Base-by-base conservation (phyloP, 2,329 filamentous ascomycete species). In the Taxawa tesnikishii region DNA sequence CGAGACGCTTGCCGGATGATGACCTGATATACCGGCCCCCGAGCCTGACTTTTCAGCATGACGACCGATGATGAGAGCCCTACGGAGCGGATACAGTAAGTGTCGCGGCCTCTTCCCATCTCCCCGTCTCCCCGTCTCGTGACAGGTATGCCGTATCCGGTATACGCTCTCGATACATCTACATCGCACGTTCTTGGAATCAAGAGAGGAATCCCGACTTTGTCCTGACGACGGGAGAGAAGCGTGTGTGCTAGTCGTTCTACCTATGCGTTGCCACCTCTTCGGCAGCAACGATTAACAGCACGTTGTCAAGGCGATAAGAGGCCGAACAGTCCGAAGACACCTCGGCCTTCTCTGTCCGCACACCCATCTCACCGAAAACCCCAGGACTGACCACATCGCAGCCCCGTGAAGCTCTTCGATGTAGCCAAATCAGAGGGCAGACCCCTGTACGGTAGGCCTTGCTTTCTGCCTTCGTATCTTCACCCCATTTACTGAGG, bases 391-490 rank as follows among this genome's bases (percentile, higher is more conserved):
- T 35, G 8, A 34, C 21, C 21, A 15, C 16, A 10, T n/a, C 4
- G 44, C 24, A 41, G 38, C 29, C 38, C 36, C 21, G 26, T 37
- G 10, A 31, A 68, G 43, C 59, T 78, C 30, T 77, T 78, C 43
- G 67, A 73, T 41, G 48, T 63, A 26, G 65, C 68, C 4, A 67
- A 61, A 45, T 54, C 55, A 28, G 58, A 73, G 40, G 59, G 63
- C 19, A 61, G 67, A 37, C 68, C 73, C 28, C 41, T 78, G 5
- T 69, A 70, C 43, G 65, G 48, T 49, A 44, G 38, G 44, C 23
- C 8, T 14, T 26, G 7, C 8, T 15, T 4, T 7, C 27, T 32
- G 6, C 15, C 13, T 31, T 13, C 10, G 17, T 10, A 18, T 18
- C 25, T 14, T 27, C 11, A 19, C 9, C 16, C 6, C 13, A 17